Evolutionary conservation across 257 asterid species (phyloP).

Genomic region (Lycium barbarum): DNA sequence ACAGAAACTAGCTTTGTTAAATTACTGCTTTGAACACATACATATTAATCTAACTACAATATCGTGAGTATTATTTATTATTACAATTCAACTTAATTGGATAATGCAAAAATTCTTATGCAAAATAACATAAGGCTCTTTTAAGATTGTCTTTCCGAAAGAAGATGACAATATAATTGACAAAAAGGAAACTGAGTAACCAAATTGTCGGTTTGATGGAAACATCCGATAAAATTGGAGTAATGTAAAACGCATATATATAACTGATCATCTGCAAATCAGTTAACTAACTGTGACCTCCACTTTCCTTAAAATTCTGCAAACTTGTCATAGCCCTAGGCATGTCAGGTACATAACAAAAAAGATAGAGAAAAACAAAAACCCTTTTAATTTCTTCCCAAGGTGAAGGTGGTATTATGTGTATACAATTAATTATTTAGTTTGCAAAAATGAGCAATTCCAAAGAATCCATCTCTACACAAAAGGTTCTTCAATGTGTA

Average conservation of each 20-base stretch:
- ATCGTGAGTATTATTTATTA: neutral
- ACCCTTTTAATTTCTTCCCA: neutral
- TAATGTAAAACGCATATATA: neutral
- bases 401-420: neutral
- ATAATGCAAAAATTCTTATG: too few species aligned
- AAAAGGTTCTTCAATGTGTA: constrained; percentile 30
- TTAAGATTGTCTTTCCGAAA: too few species aligned
- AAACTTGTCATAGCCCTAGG: neutral
- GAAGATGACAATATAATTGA: neutral
- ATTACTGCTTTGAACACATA: too few species aligned
- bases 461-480: constrained; percentile 1
- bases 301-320: constrained; percentile 11
- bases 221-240: neutral
- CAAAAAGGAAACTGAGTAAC: neutral
- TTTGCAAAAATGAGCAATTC: constrained; percentile 11
- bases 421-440: neutral
- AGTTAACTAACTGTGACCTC: neutral
- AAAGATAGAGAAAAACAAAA: neutral
- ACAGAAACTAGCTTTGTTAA: too few species aligned
- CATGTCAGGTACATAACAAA: neutral
- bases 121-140: neutral
- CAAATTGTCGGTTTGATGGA: neutral
- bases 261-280: neutral
- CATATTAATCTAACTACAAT: too few species aligned
- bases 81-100: neutral